A percentile compares a stretch with the other conserved stretches of the same genome.
phyloP scores from a whole-genome alignment of 495 filamentous ascomycete genomes.

The Hyphodiscus hymeniophilus region DNA sequence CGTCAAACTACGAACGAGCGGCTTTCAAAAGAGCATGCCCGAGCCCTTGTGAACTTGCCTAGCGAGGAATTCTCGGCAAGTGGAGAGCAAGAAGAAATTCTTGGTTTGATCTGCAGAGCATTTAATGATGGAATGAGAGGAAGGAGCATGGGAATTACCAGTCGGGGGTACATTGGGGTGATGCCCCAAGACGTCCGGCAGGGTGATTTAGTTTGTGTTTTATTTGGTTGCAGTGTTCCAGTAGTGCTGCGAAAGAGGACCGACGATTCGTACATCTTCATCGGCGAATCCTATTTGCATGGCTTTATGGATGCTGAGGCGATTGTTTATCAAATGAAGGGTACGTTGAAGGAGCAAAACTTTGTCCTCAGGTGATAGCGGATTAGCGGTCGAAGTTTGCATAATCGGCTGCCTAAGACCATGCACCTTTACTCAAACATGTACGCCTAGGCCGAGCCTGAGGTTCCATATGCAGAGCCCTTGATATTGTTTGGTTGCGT shows the following conservation, averaged over 20 bases:
- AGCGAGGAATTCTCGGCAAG: background rate
- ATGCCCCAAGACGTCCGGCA: background rate
- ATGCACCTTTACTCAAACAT: too few relatives aligned
- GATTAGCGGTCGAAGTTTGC: too few relatives aligned
- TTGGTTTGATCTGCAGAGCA: background rate
- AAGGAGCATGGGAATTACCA: background rate
- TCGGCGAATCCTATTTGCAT: conserved; percentile 9
- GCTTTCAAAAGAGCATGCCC: background rate
- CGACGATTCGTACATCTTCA: background rate
- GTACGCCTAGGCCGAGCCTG: too few relatives aligned
- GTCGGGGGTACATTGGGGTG: background rate
- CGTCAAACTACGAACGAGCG: background rate
- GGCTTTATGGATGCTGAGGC: conserved; percentile 9
- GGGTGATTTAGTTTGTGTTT: conserved; percentile 5
- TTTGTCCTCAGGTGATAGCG: too few relatives aligned
- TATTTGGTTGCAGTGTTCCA: conserved; percentile 5
- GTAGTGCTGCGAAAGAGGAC: background rate
- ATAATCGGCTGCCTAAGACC: too few relatives aligned
- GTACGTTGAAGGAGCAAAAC: too few relatives aligned
- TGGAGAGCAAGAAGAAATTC: background rate
- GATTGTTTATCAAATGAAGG: too few relatives aligned
- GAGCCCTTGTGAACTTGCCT: background rate
- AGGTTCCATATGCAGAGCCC: too few relatives aligned
- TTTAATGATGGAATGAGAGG: background rate
- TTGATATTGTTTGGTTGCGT: too few relatives aligned